Evolutionary conservation across 345 rosid species (phyloP).

Genomic region (Carallia brachiata): DNA sequence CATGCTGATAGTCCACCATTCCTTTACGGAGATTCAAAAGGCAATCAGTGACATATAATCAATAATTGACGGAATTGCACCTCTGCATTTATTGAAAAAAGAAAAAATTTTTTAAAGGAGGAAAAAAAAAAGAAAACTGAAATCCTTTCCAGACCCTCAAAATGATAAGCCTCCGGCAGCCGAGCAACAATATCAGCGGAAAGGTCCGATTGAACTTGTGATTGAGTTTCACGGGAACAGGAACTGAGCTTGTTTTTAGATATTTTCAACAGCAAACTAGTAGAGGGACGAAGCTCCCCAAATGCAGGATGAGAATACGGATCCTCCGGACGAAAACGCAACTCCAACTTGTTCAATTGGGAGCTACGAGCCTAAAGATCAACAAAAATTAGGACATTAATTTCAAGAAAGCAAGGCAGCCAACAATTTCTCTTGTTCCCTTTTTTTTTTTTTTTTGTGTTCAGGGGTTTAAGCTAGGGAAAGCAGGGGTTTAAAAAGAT

Average conservation of each 20-base stretch:
- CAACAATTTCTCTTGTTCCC: background rate
- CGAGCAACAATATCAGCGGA: conserved; percentile 70
- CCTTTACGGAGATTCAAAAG: conserved; percentile 41
- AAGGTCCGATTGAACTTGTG: conserved; percentile 24
- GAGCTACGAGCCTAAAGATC: conserved; percentile 56
- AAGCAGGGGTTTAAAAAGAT: background rate
- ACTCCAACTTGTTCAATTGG: conserved; percentile 58
- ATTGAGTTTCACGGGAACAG: conserved; percentile 1
- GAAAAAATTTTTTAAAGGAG: background rate
- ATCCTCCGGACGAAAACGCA: conserved; percentile 86
- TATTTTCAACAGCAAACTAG: conserved; percentile 53
- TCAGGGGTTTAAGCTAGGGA: no score
- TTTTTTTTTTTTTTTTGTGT: no score
- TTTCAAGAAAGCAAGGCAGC: background rate
- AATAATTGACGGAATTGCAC: background rate
- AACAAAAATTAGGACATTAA: background rate
- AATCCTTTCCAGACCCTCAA: conserved; percentile 46
- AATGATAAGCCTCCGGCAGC: conserved; percentile 66
- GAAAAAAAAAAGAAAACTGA: background rate
- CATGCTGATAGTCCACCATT: conserved; percentile 96
- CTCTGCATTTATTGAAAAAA: background rate
- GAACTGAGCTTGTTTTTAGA: conserved; percentile 36
- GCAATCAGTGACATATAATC: background rate
- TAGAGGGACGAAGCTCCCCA: conserved; percentile 61
- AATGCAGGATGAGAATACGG: conserved; percentile 76